A percentile compares a stretch with the other conserved stretches of the same genome.
phyloP scores from a whole-genome alignment of 371 early-diverging fungal genomes.

The Enterocytospora artemiae region DNA sequence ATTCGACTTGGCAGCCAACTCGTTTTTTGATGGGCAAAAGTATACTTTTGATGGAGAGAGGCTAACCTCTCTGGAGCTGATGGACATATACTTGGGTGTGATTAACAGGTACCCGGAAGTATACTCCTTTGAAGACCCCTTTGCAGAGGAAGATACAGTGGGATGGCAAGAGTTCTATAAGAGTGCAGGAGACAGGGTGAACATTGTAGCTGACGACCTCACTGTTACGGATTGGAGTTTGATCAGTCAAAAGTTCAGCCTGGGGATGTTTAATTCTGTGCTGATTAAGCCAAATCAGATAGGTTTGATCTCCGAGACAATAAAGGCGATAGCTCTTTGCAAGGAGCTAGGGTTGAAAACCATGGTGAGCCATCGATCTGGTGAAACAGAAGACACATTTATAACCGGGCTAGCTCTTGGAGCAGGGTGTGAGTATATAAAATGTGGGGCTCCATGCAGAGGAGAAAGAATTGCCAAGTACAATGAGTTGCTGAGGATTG shows the following conservation, averaged over 20 bases:
- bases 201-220: slow-evolving; percentile 94
- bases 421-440: slow-evolving; percentile 87
- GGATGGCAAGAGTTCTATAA: slow-evolving; percentile 71
- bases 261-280: slow-evolving; percentile 81
- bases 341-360: slow-evolving; percentile 77
- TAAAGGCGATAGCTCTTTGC: slow-evolving; percentile 68
- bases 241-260: slow-evolving; percentile 73
- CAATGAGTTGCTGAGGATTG: slow-evolving; percentile 85
- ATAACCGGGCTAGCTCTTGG: slow-evolving; percentile 94
- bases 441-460: slow-evolving; percentile 94
- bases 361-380: slow-evolving; percentile 95
- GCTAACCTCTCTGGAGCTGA: slow-evolving; percentile 68
- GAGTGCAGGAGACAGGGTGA: slow-evolving; percentile 61
- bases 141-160: slow-evolving; percentile 92
- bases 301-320: slow-evolving; percentile 85
- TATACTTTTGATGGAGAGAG: slow-evolving; percentile 88
- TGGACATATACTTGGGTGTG: slow-evolving; percentile 70
- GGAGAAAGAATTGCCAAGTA: slow-evolving; percentile 90
- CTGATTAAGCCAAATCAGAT: slow-evolving; percentile 97
- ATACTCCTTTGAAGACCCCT: slow-evolving; percentile 92
- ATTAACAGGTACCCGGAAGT: slow-evolving; percentile 76
- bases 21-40: slow-evolving; percentile 64
- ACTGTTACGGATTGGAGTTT: slow-evolving; percentile 89
- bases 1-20: slow-evolving; percentile 91
- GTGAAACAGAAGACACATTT: slow-evolving; percentile 94